phyloP scores from a whole-genome alignment of 768 basidiomycete genomes.

The Russula sp. region DNA sequence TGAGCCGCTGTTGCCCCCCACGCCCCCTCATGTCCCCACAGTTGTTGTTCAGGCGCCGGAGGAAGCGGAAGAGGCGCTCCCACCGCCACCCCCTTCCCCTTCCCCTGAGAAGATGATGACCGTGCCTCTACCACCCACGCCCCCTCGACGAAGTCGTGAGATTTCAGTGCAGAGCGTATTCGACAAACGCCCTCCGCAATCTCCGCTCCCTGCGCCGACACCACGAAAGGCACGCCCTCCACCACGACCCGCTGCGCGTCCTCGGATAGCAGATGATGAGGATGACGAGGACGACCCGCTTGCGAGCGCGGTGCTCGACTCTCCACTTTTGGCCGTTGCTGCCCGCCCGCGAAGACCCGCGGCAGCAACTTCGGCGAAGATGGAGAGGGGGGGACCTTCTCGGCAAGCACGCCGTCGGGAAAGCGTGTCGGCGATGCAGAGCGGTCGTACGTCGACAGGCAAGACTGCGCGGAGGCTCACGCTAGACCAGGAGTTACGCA shows the following conservation, averaged over 20 bases:
- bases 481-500: conserved; percentile 59
- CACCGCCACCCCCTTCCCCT: not conserved
- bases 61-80: not conserved
- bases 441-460: conserved; percentile 8
- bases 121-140: conserved; percentile 2
- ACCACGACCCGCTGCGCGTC: conserved; percentile 28
- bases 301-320: not conserved
- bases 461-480: conserved; percentile 40
- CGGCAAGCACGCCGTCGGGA: not conserved
- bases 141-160: not conserved
- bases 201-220: conserved; percentile 48
- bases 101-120: not conserved
- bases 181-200: conserved; percentile 53
- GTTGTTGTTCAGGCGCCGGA: not conserved
- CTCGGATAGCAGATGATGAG: not conserved
- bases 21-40: conserved; percentile 20
- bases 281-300: conserved; percentile 16
- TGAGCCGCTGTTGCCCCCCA: conserved; percentile 6
- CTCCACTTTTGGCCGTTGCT: not conserved
- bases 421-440: conserved; percentile 6
- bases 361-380: not conserved
- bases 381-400: not conserved
- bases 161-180: conserved; percentile 33
- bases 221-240: conserved; percentile 56
- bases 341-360: not conserved